Evolutionary conservation across 176 grass and related monocot species (phyloP), one percentile per base, ranked within the genome.

Genomic region (Carex pumila): DNA sequence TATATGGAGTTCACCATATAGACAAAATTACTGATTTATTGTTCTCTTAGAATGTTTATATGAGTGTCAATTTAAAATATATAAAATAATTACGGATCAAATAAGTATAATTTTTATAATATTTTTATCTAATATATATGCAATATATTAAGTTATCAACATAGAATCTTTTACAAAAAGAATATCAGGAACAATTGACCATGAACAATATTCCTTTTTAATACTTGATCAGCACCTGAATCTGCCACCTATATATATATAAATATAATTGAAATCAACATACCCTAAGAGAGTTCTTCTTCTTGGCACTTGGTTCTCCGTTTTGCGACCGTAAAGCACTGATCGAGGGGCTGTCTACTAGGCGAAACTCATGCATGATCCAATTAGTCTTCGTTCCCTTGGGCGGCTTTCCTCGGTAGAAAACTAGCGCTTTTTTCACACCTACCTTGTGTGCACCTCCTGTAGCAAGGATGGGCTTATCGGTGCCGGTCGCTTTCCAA

Each of bases 401-500:
- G 18, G 89, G 89, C 6, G 89, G 89, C 78, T 93, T 95, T 34
- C 95, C 95, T 39, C 91, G 62, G 88, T 98, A 98, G 92, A 98
- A 98, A 1, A 98, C 95, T 18, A 98, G 88, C 19, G 88, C 95
- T 82, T 98, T 98, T 86, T 98, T 98, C 6, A 98, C 91, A 13
- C 95, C 95, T 45, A 98, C 91, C 85, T 93, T 98, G 61, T 89
- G 85, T 75, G 12, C 80, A 15, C 80, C 62, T 2, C 67, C 81
- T 3, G 87, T 87, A 55, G 88, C 78, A 19, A 87, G 21, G 89
- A 98, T 93, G 22, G 95, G 91, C 15, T 98, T 98, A 74, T 98
- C 95, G 0, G 95, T 98, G 71, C 95, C 95, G 14, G 95, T 98
- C 6, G 92, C 95, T 84, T 98, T 98, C 95, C 95, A 98, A 86